A percentile compares a stretch with the other conserved stretches of the same genome.
phyloP scores from a whole-genome alignment of 805 yeast genomes.

The Monosporozyma siamensis region DNA sequence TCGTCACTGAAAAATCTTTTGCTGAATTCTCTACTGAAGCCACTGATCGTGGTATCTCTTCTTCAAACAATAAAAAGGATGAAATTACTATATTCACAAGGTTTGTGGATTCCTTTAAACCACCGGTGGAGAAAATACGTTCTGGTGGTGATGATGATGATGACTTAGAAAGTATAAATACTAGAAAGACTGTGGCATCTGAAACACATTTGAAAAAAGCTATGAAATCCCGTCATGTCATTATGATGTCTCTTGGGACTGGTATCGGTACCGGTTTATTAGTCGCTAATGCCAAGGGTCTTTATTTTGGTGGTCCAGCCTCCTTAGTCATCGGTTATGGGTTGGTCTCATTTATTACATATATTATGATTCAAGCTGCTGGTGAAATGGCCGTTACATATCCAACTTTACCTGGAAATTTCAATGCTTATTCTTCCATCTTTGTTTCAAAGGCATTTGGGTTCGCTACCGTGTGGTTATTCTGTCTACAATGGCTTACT shows the following conservation, averaged over 20 bases:
- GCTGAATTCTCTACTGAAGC: constrained; percentile 2
- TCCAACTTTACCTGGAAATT: constrained; percentile 33
- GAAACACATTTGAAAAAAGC: constrained; percentile 12
- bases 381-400: constrained; percentile 35
- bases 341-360: constrained; percentile 48
- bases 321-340: constrained; percentile 45
- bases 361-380: constrained; percentile 46
- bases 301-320: constrained; percentile 38
- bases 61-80: too few relatives aligned
- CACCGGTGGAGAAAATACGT: constrained; percentile 8
- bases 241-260: constrained; percentile 74
- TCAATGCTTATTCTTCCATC: constrained; percentile 31
- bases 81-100: constrained; percentile 2
- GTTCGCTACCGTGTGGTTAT: constrained; percentile 66
- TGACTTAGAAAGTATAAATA: constrained; percentile 7
- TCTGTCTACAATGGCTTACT: constrained; percentile 54
- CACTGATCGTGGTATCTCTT: neutral
- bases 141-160: constrained; percentile 4
- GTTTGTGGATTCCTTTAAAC: constrained; percentile 20
- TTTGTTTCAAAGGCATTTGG: constrained; percentile 61
- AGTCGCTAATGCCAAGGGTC: constrained; percentile 45
- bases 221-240: constrained; percentile 39
- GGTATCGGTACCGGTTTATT: constrained; percentile 70
- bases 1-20: constrained; percentile 3
- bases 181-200: constrained; percentile 7